Conservation (phyloP, 2,329 filamentous ascomycete species). For the Ascochyta lentis region DNA sequence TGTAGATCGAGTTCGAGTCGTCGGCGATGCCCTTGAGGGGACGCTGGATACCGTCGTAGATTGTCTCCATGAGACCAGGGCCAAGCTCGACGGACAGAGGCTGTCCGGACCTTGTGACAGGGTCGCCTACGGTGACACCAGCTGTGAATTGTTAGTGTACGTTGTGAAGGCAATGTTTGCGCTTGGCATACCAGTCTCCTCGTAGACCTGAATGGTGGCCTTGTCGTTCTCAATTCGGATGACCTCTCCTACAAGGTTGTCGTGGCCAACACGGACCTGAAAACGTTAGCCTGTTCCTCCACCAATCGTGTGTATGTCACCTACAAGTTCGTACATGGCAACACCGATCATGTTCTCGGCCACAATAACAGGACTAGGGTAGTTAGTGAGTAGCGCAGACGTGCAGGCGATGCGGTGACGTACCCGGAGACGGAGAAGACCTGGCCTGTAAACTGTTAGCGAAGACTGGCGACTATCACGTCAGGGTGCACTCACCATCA, state of each 20-base stretch:
- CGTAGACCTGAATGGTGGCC: slow-evolving; percentile 98
- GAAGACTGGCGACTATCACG: too few relatives aligned
- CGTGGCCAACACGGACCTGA: slow-evolving; percentile 89
- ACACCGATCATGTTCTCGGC: slow-evolving; percentile 98
- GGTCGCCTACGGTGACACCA: slow-evolving; percentile 94
- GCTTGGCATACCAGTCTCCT: slow-evolving; percentile 81
- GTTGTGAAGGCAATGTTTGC: background rate
- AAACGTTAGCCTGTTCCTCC: slow-evolving; percentile 17
- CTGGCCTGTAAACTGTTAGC: slow-evolving; percentile 53
- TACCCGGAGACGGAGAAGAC: slow-evolving; percentile 76
- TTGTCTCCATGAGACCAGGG: slow-evolving; percentile 96
- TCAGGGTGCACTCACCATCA: slow-evolving; percentile 10
- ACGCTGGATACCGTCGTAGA: slow-evolving; percentile 98
- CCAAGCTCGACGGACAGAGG: slow-evolving; percentile 96
- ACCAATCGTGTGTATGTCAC: slow-evolving; percentile 38
- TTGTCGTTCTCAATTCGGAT: slow-evolving; percentile 97
- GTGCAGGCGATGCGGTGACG: slow-evolving; percentile 33
- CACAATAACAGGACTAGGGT: slow-evolving; percentile 80
- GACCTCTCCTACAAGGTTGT: slow-evolving; percentile 93
- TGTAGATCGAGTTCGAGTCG: slow-evolving; percentile 88
- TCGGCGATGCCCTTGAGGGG: slow-evolving; percentile 85
- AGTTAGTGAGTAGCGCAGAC: slow-evolving; percentile 35
- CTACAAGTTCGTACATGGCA: slow-evolving; percentile 98
- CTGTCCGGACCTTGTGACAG: slow-evolving; percentile 88
- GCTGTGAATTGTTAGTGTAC: slow-evolving; percentile 61